These are phyloP conservation scores for Ascochyta viciae-villosae DNA, from an alignment of 2,329 filamentous ascomycete species.

Conservation along the genomic window DNA sequence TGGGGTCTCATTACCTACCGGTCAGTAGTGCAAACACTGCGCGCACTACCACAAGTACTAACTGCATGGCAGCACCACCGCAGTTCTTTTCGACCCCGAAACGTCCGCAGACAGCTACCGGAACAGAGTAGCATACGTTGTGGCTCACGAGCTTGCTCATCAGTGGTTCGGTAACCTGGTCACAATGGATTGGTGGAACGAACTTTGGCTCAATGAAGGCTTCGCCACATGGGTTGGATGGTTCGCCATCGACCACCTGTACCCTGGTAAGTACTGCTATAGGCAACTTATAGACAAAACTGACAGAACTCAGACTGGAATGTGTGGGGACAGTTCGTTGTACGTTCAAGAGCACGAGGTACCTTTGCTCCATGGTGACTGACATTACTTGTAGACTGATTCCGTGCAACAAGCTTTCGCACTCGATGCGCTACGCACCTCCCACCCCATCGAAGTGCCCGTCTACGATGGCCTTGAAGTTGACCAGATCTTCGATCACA, in stretches of 20 bases:
- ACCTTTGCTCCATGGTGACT: conserved; percentile 46
- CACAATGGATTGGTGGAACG: conserved; percentile 97
- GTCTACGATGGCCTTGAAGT: conserved; percentile 93
- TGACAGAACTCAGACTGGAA: conserved; percentile 75
- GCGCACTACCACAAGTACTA: conserved; percentile 4
- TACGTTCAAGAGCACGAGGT: conserved; percentile 65
- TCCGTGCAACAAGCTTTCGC: conserved; percentile 90
- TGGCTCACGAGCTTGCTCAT: conserved; percentile 96
- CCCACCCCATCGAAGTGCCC: conserved; percentile 94
- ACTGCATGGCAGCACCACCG: conserved; percentile 68
- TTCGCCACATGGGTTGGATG: conserved; percentile 99
- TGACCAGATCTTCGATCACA: conserved; percentile 97
- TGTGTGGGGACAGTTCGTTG: conserved; percentile 95
- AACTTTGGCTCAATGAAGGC: conserved; percentile 89
- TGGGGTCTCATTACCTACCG: conserved; percentile 97
- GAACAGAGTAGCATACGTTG: conserved; percentile 94
- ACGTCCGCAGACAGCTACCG: conserved; percentile 89
- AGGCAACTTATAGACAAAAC: neutral
- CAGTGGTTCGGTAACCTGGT: conserved; percentile 97
- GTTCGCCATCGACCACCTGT: conserved; percentile 87
- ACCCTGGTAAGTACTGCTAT: conserved; percentile 65
- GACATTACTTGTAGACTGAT: conserved; percentile 70
- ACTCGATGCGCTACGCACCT: conserved; percentile 87
- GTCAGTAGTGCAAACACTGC: conserved; percentile 24
- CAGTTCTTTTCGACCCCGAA: conserved; percentile 93